Conservation (phyloP, 768 basidiomycete genomes). For the Cystobasidium tubakii region DNA sequence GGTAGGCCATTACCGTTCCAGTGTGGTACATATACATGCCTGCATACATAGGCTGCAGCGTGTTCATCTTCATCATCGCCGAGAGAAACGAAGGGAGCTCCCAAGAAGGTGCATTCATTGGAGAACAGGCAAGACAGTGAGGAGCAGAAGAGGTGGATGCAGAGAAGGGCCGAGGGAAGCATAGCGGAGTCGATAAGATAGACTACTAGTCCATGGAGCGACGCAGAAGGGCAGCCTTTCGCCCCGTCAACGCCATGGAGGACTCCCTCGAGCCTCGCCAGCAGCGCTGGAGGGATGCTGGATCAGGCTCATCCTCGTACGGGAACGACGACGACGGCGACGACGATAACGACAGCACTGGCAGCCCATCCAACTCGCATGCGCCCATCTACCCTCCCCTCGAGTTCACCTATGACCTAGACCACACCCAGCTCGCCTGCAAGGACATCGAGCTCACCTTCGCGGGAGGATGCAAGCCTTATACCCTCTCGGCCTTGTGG, state of each 20-base stretch:
- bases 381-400: neutral
- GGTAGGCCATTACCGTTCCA: no score
- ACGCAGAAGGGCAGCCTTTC: neutral
- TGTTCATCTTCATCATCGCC: no score
- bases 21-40: no score
- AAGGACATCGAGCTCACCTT: neutral
- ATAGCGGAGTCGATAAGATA: neutral
- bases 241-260: neutral
- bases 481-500: constrained; percentile 6
- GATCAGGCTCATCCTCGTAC: neutral
- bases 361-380: neutral
- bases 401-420: neutral
- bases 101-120: no score
- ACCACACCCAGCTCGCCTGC: constrained; percentile 2
- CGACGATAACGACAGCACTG: neutral
- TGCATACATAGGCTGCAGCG: no score
- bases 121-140: no score
- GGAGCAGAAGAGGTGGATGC: no score
- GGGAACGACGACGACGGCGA: neutral
- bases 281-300: neutral
- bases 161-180: no score
- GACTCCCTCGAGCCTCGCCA: neutral
- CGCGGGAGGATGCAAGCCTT: neutral
- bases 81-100: no score
- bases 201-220: neutral